Percentiles rank a stretch among this genome's conserved stretches.
Conservation (phyloP, 1,139 yeast genomes). For the Neolecta irregularis region DNA sequence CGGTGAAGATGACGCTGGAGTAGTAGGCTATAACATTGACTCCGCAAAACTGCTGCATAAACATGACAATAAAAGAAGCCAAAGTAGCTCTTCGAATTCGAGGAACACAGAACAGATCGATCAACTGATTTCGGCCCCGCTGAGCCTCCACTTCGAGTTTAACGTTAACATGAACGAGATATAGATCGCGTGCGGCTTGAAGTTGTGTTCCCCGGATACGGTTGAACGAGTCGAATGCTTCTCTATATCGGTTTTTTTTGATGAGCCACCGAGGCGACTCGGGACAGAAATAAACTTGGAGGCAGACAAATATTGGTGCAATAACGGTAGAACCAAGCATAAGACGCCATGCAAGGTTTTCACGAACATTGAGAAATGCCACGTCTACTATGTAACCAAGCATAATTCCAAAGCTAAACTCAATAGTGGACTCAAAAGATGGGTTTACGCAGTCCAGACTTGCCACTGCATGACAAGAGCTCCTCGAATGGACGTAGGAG, state of each 20-base stretch:
- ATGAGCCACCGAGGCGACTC: conserved; percentile 73
- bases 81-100: conserved; percentile 72
- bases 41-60: conserved; percentile 89
- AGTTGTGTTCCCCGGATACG: conserved; percentile 37
- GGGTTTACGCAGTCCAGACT: conserved; percentile 73
- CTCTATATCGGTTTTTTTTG: conserved; percentile 44
- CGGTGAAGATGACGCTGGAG: conserved; percentile 48
- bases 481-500: conserved; percentile 42
- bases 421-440: too few species aligned
- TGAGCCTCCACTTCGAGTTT: conserved; percentile 52
- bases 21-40: conserved; percentile 78
- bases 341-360: conserved; percentile 61
- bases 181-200: conserved; percentile 61
- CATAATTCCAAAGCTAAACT: conserved; percentile 76
- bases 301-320: conserved; percentile 53
- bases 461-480: conserved; percentile 68
- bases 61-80: conserved; percentile 71
- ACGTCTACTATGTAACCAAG: conserved; percentile 58
- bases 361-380: conserved; percentile 40
- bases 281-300: conserved; percentile 56
- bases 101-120: conserved; percentile 46
- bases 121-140: conserved; percentile 22
- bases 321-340: conserved; percentile 68
- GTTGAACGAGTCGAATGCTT: conserved; percentile 40
- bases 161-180: conserved; percentile 52